Conservation (phyloP, 1,139 yeast species). For the Protomyces lactucae-debilis region DNA sequence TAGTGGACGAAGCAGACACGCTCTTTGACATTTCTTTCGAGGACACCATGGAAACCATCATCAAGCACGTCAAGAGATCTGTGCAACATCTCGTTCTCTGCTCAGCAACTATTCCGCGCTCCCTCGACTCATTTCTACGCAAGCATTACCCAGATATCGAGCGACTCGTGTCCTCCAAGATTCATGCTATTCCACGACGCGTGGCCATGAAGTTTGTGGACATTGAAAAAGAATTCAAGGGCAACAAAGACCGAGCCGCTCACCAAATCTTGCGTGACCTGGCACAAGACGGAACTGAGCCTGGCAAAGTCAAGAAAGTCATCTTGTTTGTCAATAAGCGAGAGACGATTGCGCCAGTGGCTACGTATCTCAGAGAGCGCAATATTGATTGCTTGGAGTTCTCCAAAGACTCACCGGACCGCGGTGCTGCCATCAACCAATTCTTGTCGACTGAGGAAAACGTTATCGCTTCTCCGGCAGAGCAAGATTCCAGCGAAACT, state of each 20-base stretch:
- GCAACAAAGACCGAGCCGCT: slow-evolving; percentile 16
- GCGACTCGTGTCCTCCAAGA: slow-evolving; percentile 72
- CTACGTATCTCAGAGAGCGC: slow-evolving; percentile 51
- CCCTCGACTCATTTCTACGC: slow-evolving; percentile 60
- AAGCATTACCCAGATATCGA: slow-evolving; percentile 60
- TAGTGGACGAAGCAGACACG: slow-evolving; percentile 95
- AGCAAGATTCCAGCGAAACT: not conserved
- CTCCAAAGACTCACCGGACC: slow-evolving; percentile 60
- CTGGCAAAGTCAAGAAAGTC: slow-evolving; percentile 70
- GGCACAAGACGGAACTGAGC: slow-evolving; percentile 75
- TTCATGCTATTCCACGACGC: slow-evolving; percentile 75
- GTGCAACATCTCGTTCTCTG: slow-evolving; percentile 66
- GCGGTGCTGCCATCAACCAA: slow-evolving; percentile 53
- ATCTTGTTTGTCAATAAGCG: slow-evolving; percentile 80
- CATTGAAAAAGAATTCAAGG: slow-evolving; percentile 41
- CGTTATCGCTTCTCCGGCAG: slow-evolving; percentile 33
- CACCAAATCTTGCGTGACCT: slow-evolving; percentile 66
- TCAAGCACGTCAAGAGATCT: slow-evolving; percentile 48
- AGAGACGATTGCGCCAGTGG: slow-evolving; percentile 57
- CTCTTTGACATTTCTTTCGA: slow-evolving; percentile 79
- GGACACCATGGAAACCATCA: slow-evolving; percentile 57
- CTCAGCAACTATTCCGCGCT: slow-evolving; percentile 84
- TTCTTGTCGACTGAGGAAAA: slow-evolving; percentile 45
- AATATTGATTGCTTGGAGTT: slow-evolving; percentile 61
- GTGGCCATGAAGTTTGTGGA: slow-evolving; percentile 71